Evolutionary conservation across 495 filamentous ascomycete genomes (phyloP), one percentile per base, ranked within the genome.

Genomic region (Aspergillus avenaceus): DNA sequence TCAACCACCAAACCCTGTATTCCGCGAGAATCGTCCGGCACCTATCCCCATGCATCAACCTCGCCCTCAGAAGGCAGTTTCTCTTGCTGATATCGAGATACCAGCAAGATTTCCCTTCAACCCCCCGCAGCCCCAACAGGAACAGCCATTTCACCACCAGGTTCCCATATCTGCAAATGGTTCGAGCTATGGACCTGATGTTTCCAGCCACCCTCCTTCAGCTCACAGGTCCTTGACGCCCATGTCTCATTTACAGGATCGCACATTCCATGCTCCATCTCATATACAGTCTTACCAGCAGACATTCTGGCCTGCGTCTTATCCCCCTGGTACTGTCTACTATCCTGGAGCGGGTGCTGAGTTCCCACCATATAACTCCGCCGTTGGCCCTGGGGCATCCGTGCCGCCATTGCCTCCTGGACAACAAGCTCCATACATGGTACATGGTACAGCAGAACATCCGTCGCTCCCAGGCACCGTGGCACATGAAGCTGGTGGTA

Each of bases 1-100:
- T 16, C 74, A 73, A 46, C 72, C 78, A 11, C 81, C 81, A 47
- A 88, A 87, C 57, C 87, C 87, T 3, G 74, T 78, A 1, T 88
- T 85, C 71, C 84, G 84, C 43, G 91, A 95, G 70, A 91, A 83
- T 62, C 84, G 84, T 49, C 80, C 80, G 38, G 84, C 73, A 38
- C 75, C 80, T 19, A 83, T 97, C 31, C 87, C 90, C 5, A 96
- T 97, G 87, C 88, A 97, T 60, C 93, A 99, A 63, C 93, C 93
- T 44, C 86, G 90, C 36, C 93, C 93, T 3, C 91, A 97, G 67
- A 96, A 97, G 73, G 74, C 91, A 3, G 86, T 99, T 23, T 97
- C 93, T 22, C 85, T 97, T 48, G 89, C 90, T 25, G 91, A 89
- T 61, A 97, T 99, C 54, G 93, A 97, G 64, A 90, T 84, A 19